phyloP scores from a whole-genome alignment of 2,329 filamentous ascomycete genomes.

The Ascomycota sp. region DNA sequence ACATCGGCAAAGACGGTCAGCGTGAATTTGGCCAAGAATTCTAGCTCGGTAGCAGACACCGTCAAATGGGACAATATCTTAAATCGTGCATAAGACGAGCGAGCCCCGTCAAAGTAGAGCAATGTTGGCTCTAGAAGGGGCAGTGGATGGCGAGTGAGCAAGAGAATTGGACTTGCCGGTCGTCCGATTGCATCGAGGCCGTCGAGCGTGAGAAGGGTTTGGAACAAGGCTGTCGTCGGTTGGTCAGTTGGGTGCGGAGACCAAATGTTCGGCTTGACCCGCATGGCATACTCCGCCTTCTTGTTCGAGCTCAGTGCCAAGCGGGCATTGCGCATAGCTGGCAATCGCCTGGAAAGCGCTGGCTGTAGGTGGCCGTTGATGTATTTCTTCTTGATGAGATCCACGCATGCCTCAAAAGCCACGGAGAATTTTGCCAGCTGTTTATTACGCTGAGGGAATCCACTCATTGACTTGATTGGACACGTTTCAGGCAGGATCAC shows the following conservation, averaged over 20 bases:
- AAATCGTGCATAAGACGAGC: conserved; percentile 33
- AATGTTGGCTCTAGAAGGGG: conserved; percentile 44
- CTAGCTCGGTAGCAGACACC: conserved; percentile 20
- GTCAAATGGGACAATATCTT: conserved; percentile 22
- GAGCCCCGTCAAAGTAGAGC: conserved; percentile 46
- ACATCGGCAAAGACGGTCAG: conserved; percentile 57
- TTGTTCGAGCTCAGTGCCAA: conserved; percentile 65
- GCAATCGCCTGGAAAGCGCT: conserved; percentile 45
- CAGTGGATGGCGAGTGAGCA: conserved; percentile 46
- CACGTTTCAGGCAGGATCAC: conserved; percentile 55
- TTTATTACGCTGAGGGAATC: conserved; percentile 44
- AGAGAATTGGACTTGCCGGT: conserved; percentile 37
- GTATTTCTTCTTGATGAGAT: conserved; percentile 40
- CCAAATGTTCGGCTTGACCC: conserved; percentile 61
- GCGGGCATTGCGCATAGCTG: conserved; percentile 66
- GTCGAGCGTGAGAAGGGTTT: conserved; percentile 36
- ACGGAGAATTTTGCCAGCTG: conserved; percentile 66
- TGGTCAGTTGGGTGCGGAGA: too few species aligned
- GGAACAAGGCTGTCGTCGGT: conserved; percentile 32
- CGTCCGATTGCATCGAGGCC: conserved; percentile 32
- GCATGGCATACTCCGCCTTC: conserved; percentile 52
- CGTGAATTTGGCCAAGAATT: conserved; percentile 47
- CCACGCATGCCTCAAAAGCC: conserved; percentile 60
- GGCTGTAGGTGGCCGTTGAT: conserved; percentile 58
- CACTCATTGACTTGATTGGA: conserved; percentile 43